Conservation (phyloP, 2,329 filamentous ascomycete genomes). For the Clonostachys solani region DNA sequence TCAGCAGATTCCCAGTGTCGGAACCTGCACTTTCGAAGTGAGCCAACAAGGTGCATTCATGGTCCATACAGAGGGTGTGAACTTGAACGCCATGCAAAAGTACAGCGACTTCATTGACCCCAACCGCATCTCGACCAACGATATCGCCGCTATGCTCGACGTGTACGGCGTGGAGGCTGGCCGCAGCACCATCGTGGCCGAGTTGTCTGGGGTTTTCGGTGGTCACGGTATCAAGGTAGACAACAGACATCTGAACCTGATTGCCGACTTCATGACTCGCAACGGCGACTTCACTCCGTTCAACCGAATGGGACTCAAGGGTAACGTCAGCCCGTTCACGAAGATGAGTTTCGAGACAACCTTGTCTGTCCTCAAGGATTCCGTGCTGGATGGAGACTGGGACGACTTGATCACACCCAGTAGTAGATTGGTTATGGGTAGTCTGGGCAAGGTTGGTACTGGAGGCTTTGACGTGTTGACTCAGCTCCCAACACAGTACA, state of each 20-base stretch:
- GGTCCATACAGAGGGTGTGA: conserved; percentile 80
- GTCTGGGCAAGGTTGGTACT: conserved; percentile 78
- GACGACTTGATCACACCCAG: conserved; percentile 85
- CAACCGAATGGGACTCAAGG: conserved; percentile 82
- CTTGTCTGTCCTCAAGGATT: conserved; percentile 87
- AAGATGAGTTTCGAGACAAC: conserved; percentile 99
- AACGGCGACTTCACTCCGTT: conserved; percentile 87
- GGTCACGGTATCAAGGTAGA: conserved; percentile 92
- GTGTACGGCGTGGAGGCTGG: conserved; percentile 94
- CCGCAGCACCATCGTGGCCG: conserved; percentile 78
- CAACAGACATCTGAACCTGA: conserved; percentile 87
- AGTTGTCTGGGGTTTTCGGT: conserved; percentile 81
- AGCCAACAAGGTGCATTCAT: conserved; percentile 28
- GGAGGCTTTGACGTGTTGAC: conserved; percentile 87
- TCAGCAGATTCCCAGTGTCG: conserved; percentile 78
- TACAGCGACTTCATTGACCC: conserved; percentile 84
- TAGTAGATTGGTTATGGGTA: conserved; percentile 83
- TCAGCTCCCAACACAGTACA: conserved; percentile 48
- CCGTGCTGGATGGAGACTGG: conserved; percentile 83
- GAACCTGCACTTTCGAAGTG: conserved; percentile 63
- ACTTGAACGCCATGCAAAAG: conserved; percentile 85
- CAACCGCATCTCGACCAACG: conserved; percentile 85
- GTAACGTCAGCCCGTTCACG: conserved; percentile 85
- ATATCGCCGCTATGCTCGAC: conserved; percentile 78
- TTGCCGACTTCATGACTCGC: conserved; percentile 97